A percentile compares a stretch with the other conserved stretches of the same genome.
These are phyloP conservation scores for Geosmithia putterillii DNA, from an alignment of 2,329 filamentous ascomycete species.

Conservation along the genomic window DNA sequence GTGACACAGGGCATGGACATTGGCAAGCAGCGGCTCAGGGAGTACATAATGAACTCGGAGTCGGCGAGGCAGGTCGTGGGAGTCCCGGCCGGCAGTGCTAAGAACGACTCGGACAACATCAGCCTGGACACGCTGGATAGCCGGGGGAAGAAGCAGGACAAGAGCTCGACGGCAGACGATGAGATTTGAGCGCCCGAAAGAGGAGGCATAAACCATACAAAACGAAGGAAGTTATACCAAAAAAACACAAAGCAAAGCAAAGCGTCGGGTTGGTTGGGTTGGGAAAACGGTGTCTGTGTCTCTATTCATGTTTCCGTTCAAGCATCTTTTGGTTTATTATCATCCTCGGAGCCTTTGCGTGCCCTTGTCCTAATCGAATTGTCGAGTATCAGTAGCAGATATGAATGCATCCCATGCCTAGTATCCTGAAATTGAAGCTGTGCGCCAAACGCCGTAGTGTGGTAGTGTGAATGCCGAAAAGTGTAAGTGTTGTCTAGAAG, in stretches of 20 bases:
- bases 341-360: no score
- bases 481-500: no score
- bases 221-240: background rate
- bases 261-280: no score
- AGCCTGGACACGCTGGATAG: slow-evolving; percentile 49
- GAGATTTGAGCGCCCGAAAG: slow-evolving; percentile 33
- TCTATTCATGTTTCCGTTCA: background rate
- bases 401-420: no score
- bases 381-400: no score
- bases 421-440: no score
- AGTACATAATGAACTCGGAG: slow-evolving; percentile 82
- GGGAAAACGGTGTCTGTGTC: background rate
- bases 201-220: background rate
- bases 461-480: no score
- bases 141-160: slow-evolving; percentile 35
- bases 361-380: no score
- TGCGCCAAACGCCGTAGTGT: no score
- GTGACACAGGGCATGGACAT: slow-evolving; percentile 78
- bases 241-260: slow-evolving; percentile 2
- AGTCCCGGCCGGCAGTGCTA: slow-evolving; percentile 47
- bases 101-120: slow-evolving; percentile 30
- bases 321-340: no score
- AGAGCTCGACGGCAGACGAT: slow-evolving; percentile 46
- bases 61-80: slow-evolving; percentile 72
- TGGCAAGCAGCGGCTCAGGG: slow-evolving; percentile 78